A percentile compares a stretch with the other conserved stretches of the same genome.
Conservation (phyloP, 1,284 basidiomycete genomes). For the Malassezia cuniculi region DNA sequence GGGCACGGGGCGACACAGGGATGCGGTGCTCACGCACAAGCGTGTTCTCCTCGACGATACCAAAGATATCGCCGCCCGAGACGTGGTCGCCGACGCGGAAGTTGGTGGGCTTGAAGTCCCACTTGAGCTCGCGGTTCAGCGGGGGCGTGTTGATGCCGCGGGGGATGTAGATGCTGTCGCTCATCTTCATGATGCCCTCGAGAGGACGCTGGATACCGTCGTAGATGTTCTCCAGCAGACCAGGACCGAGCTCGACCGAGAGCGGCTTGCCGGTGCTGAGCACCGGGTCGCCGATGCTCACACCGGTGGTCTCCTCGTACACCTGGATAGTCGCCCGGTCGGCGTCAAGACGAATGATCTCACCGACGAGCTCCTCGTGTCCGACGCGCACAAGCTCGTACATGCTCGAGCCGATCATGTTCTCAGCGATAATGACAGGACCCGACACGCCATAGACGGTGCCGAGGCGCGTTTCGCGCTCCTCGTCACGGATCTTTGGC, state of each 20-base stretch:
- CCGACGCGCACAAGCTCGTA: slow-evolving; percentile 45
- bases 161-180: slow-evolving; percentile 92
- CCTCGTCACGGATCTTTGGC: slow-evolving; percentile 43
- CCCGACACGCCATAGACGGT: slow-evolving; percentile 42
- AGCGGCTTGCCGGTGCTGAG: slow-evolving; percentile 92
- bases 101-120: slow-evolving; percentile 85
- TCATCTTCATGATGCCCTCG: slow-evolving; percentile 85
- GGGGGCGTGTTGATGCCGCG: slow-evolving; percentile 90
- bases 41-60: slow-evolving; percentile 90
- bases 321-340: slow-evolving; percentile 81
- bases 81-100: slow-evolving; percentile 76
- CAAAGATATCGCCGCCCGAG: slow-evolving; percentile 90
- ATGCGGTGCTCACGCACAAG: slow-evolving; percentile 92
- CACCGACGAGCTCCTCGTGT: slow-evolving; percentile 43
- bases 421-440: slow-evolving; percentile 43
- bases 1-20: slow-evolving; percentile 81
- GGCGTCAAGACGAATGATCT: slow-evolving; percentile 43
- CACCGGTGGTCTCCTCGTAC: slow-evolving; percentile 66
- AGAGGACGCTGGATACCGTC: slow-evolving; percentile 51
- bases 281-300: slow-evolving; percentile 95
- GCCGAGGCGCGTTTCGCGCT: slow-evolving; percentile 34
- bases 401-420: slow-evolving; percentile 44
- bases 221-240: slow-evolving; percentile 95
- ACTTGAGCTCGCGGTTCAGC: slow-evolving; percentile 72
- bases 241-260: slow-evolving; percentile 91